A percentile compares a stretch with the other conserved stretches of the same genome.
Conservation (phyloP, 2,329 filamentous ascomycete genomes). For the Arthrobotrys musiformis region DNA sequence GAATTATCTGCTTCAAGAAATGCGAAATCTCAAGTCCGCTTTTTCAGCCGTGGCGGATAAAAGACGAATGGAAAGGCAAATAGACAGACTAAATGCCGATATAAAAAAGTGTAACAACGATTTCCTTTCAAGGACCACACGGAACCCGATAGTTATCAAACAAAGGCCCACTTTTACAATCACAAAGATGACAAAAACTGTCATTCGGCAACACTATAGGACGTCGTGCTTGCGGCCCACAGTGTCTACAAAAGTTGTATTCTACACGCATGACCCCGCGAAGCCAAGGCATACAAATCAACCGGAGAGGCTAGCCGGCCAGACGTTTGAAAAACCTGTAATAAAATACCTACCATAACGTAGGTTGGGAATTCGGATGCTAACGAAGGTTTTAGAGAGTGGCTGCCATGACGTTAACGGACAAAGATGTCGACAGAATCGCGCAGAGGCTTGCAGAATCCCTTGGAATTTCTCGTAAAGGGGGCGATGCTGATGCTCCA, state of each 20-base stretch:
- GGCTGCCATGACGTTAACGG: background rate
- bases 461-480: background rate
- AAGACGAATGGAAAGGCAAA: slow-evolving; percentile 22
- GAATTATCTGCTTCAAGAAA: slow-evolving; percentile 31
- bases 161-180: slow-evolving; percentile 18
- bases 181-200: slow-evolving; percentile 35
- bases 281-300: background rate
- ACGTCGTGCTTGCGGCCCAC: background rate
- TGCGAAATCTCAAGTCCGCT: slow-evolving; percentile 14
- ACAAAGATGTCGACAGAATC: slow-evolving; percentile 3
- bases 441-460: background rate
- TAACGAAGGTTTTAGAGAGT: background rate
- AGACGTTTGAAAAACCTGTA: background rate
- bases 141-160: slow-evolving; percentile 13
- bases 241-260: slow-evolving; percentile 16
- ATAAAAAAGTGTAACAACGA: slow-evolving; percentile 19
- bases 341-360: no score
- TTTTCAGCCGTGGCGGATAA: slow-evolving; percentile 14
- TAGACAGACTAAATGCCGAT: slow-evolving; percentile 26
- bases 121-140: background rate
- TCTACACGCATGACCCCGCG: background rate
- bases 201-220: slow-evolving; percentile 9
- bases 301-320: background rate
- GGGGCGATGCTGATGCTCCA: background rate
- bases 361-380: background rate